Evolutionary conservation across 2,329 filamentous ascomycete genomes (phyloP), one percentile per base, ranked within the genome.

Genomic region (Blastomyces gilchristii): DNA sequence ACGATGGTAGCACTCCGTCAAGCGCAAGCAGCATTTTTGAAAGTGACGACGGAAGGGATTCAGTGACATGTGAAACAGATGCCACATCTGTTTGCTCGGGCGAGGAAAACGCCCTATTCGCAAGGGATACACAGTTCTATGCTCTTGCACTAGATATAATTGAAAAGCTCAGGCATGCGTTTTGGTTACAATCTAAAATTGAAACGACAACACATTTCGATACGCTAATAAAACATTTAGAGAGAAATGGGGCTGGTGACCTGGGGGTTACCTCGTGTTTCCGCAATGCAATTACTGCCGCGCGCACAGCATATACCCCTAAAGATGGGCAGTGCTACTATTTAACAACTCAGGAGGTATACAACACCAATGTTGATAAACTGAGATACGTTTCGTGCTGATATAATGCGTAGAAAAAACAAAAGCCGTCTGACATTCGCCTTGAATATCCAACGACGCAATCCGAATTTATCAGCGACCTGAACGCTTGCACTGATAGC

Each of bases 251-350:
- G 16, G 72, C 71, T 58, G 73, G 72, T 25, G 73, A 75, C 60
- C 60, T 60, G 31, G 58, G 65, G 6, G 69, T 74, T 45, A 72
- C 71, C 2, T 62, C 25, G 11, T 56, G 65, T 31, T 66, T 69
- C 11, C 67, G 66, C 14, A 64, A 62, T 28, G 64, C 71, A 12
- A 53, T 72, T n/a, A 65, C 67, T 7, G 34, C 58, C 1, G 70
- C 69, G 25, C 65, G 69, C 7, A 52, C 53, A 31, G 62, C 58
- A 7, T 68, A 68, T 8, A 50, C 63, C 18, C n/a, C 63, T 0
- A 64, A 69, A 34, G 72, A 76, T 64, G 75, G 74, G 67, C 68
- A 64, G 41, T 12, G 65, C 1, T 76, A 74, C 60, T 76, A 67
- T 54, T 57, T 39, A 37, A 61, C 63, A 39, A n/a, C 62, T 45